Evolutionary conservation across 139 green algal genomes (phyloP), one percentile per base, ranked within the genome.

Genomic region (Chlorella ohadii): DNA sequence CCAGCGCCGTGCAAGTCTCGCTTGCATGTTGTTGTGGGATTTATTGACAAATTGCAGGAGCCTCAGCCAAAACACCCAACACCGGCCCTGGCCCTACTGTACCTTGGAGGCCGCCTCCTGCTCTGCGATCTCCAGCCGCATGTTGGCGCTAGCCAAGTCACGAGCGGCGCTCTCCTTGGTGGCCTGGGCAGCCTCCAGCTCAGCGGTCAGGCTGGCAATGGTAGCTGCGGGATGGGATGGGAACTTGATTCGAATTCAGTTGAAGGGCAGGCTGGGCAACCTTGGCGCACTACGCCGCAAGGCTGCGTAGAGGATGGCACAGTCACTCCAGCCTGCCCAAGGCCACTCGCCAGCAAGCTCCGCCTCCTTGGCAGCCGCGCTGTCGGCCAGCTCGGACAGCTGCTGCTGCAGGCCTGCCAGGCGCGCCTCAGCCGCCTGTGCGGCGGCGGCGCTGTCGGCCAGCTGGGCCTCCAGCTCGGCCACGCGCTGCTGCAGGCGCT

Each of bases 81-180:
- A n/a, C n/a, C n/a, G n/a, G n/a, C n/a, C n/a, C n/a, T n/a, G n/a
- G n/a, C n/a, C n/a, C n/a, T n/a, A n/a, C n/a, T n/a, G n/a, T n/a
- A 81, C 74, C 74, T 51, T 65, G 47, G 72, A 5, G 28, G 55
- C 20, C 6, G 74, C 74, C 76, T 82, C 76, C 76, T 74, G 51
- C 2, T 19, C 28, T 3, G 67, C 22, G 27, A 84, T 77, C 79
- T 84, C 79, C 67, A 84, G 79, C 0, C 79, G 47, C 79, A 84
- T 84, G 66, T 84, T 68, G 17, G 56, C 22, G 51, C 79, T 78
- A 31, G 79, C 79, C 33, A 84, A 51, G 31, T 84, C 79, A 22
- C 79, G 79, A 12, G 55, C 44, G 9, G 19, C 55, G 36, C 51
- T 33, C 55, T 81, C 74, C 55, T 84, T 56, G 31, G 39, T 63